phyloP scores from a whole-genome alignment of 805 yeast genomes.

The Yamadazyma sp. region DNA sequence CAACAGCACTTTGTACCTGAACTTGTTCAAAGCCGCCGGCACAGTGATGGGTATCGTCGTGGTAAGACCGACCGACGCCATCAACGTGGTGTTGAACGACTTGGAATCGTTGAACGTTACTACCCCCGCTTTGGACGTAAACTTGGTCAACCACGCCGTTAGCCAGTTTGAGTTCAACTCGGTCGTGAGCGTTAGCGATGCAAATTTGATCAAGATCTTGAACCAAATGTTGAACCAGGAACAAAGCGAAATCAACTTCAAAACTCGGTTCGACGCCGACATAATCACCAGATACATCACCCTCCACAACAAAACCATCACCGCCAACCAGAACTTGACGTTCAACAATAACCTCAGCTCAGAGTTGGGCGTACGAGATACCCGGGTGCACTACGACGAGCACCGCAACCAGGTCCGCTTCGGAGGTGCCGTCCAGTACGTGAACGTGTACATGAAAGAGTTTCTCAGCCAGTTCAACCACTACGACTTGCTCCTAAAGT shows the following conservation, averaged over 20 bases:
- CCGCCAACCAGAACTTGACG: constrained; percentile 15
- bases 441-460: not conserved
- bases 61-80: constrained; percentile 21
- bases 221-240: constrained; percentile 18
- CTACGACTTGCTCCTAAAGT: constrained; percentile 6
- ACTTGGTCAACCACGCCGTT: constrained; percentile 10
- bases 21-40: constrained; percentile 22
- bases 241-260: constrained; percentile 22
- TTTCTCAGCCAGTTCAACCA: constrained; percentile 6
- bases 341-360: constrained; percentile 12
- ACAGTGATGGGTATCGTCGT: constrained; percentile 22
- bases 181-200: constrained; percentile 11
- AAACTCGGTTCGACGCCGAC: constrained; percentile 20
- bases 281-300: constrained; percentile 19
- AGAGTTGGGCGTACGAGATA: not conserved
- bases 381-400: not conserved
- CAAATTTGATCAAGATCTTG: constrained; percentile 13
- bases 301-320: constrained; percentile 11
- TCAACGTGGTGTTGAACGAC: constrained; percentile 19
- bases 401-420: not conserved
- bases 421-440: constrained; percentile 1
- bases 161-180: constrained; percentile 13
- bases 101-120: constrained; percentile 16
- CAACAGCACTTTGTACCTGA: constrained; percentile 21
- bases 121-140: constrained; percentile 12